Conservation (phyloP, 1,284 basidiomycete genomes). For the Coniferiporia sulphurascens region DNA sequence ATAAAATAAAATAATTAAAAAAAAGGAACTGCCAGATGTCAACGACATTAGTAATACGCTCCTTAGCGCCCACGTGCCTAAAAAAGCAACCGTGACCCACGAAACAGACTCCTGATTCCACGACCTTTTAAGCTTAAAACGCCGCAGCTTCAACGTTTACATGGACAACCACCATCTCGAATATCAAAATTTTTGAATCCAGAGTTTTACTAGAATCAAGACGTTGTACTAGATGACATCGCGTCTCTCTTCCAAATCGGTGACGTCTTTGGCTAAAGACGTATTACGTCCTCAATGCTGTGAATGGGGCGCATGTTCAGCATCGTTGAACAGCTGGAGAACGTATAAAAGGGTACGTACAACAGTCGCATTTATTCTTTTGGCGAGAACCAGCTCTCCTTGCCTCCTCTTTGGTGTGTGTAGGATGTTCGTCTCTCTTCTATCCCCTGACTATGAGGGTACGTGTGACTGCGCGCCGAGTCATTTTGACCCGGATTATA, state of each 20-base stretch:
- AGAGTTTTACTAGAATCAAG: neutral
- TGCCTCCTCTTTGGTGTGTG: neutral
- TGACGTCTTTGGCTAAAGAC: neutral
- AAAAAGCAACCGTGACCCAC: too few relatives aligned
- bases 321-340: neutral
- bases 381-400: neutral
- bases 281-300: neutral
- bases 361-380: neutral
- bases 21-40: too few relatives aligned
- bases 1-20: too few relatives aligned
- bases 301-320: neutral
- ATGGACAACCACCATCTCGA: too few relatives aligned
- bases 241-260: neutral
- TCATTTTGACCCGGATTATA: neutral
- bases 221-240: neutral
- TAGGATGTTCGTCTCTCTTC: neutral
- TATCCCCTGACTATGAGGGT: neutral
- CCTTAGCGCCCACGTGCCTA: too few relatives aligned
- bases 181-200: too few relatives aligned
- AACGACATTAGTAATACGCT: too few relatives aligned
- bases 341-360: neutral
- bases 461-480: neutral
- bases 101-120: too few relatives aligned
- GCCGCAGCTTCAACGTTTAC: too few relatives aligned
- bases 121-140: too few relatives aligned